These are phyloP conservation scores for Eremothecium cymbalariae DNA, from an alignment of 1,139 yeast genomes.

Conservation along the genomic window DNA sequence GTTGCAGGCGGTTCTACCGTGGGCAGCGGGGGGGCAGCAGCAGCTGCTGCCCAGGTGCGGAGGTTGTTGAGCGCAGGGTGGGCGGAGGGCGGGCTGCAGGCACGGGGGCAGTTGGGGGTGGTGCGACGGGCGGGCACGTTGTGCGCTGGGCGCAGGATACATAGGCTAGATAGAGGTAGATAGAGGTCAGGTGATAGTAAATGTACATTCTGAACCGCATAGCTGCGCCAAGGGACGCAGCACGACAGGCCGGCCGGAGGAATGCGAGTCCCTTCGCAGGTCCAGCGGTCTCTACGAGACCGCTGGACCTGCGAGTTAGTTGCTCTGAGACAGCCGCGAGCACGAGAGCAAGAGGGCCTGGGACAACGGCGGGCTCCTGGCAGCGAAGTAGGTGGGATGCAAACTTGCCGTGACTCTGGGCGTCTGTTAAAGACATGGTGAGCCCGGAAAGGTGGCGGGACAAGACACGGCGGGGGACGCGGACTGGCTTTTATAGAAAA, in stretches of 20 bases:
- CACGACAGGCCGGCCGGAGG: slow-evolving; percentile 51
- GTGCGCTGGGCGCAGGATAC: too few relatives aligned
- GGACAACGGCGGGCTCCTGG: slow-evolving; percentile 16
- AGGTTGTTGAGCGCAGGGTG: slow-evolving; percentile 45
- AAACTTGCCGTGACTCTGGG: slow-evolving; percentile 80
- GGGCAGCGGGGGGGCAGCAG: slow-evolving; percentile 43
- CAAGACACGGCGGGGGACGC: slow-evolving; percentile 23
- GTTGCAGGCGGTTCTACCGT: slow-evolving; percentile 51
- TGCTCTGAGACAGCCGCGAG: slow-evolving; percentile 87
- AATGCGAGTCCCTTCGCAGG: slow-evolving; percentile 12
- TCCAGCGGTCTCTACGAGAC: slow-evolving; percentile 21
- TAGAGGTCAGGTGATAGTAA: too few relatives aligned
- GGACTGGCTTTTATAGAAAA: slow-evolving; percentile 1
- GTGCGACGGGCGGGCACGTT: slow-evolving; percentile 4
- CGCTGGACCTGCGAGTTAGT: slow-evolving; percentile 17
- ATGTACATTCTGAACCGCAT: slow-evolving; percentile 72
- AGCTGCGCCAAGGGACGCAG: slow-evolving; percentile 37
- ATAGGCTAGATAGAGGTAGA: too few relatives aligned
- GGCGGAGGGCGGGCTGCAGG: slow-evolving; percentile 49
- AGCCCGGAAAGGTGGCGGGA: slow-evolving; percentile 17
- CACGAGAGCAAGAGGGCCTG: slow-evolving; percentile 42
- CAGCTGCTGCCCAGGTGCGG: slow-evolving; percentile 59
- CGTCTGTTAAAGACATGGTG: slow-evolving; percentile 75
- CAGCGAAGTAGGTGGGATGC: slow-evolving; percentile 32
- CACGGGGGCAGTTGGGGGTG: slow-evolving; percentile 44